Base-by-base conservation (phyloP, 2,329 filamentous ascomycete genomes). In the Huntiella decipiens region DNA sequence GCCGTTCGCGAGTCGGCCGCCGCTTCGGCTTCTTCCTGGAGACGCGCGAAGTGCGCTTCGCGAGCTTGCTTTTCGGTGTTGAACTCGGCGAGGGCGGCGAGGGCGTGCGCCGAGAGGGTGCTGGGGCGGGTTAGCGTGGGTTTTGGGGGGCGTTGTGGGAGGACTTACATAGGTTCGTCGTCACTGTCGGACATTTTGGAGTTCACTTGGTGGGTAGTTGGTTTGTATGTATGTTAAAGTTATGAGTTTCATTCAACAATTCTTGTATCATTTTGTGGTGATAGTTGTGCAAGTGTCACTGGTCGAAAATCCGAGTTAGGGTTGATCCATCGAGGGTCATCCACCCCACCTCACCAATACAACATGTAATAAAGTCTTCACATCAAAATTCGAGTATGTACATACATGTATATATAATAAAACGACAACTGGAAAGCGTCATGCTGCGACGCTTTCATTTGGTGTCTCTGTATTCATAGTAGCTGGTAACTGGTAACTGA, bases 71-170 rank as follows among this genome's bases (percentile, higher is more conserved):
- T 74, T 59, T 88, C 83, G 40, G 67, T 64, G 56, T 83, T 79
- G 63, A 91, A 88, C 51, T 78, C 70, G 57, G 78, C 70, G 48
- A 88, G 66, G n/a, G 79, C 77, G 19, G 70, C 70, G 37, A 87
- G 66, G 3, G 82, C 70, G 51, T 72, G 67, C 34, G 71, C 64
- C 4, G 82, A 82, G 50, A 91, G 73, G 49, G 68, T 66, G 50
- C 76, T 79, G 44, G 7, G 35, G 28, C 1, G 8, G 39, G 33
- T 44, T 15, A 19, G 19, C 19, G 6, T 6, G 22, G 17, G 41
- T n/a, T 12, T 39, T 31, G 17, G 16, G 11, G 16, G 6, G 10
- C 8, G 4, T 33, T 13, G 13, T 4, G 17, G 43, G 28, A 38
- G 5, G 33, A 52, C 64, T 60, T 60, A 70, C 68, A 72, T 57